Evolutionary conservation across 1,284 basidiomycete genomes (phyloP).

Genomic region (Apiotrichum laibachii): DNA sequence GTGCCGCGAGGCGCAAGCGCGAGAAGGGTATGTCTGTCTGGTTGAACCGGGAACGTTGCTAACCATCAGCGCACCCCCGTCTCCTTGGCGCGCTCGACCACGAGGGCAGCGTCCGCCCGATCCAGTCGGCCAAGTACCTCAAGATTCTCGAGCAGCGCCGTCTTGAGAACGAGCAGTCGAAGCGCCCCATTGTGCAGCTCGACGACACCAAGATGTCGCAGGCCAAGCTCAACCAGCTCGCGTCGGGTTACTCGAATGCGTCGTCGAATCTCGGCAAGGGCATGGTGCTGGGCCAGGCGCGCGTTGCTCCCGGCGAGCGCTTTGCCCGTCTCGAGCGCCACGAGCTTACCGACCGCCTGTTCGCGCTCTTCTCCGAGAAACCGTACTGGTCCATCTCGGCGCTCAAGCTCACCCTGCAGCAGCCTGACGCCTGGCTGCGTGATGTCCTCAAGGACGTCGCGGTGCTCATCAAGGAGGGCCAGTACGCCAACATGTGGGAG

Average conservation of each 20-base stretch:
- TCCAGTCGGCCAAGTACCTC: constrained; percentile 50
- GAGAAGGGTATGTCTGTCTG: constrained; percentile 33
- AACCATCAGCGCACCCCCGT: constrained; percentile 28
- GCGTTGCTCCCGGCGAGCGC: constrained; percentile 59
- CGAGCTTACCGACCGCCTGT: constrained; percentile 83
- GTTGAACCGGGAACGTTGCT: not conserved
- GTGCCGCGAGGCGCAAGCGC: constrained; percentile 29
- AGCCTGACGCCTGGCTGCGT: constrained; percentile 87
- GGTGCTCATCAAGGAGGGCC: constrained; percentile 71
- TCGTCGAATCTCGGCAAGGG: constrained; percentile 36
- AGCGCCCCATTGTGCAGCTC: constrained; percentile 52
- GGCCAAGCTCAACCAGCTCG: constrained; percentile 44
- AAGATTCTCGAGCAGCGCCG: constrained; percentile 51
- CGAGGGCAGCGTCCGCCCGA: constrained; percentile 43
- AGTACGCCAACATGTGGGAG: constrained; percentile 54
- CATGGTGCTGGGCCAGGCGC: constrained; percentile 29
- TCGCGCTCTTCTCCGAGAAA: constrained; percentile 71
- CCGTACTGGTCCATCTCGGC: constrained; percentile 80
- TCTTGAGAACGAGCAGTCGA: constrained; percentile 50
- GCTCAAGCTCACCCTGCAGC: constrained; percentile 76
- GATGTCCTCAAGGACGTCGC: constrained; percentile 82
- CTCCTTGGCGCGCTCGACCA: constrained; percentile 43
- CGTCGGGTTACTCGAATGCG: constrained; percentile 38
- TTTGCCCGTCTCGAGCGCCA: constrained; percentile 81
- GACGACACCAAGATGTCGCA: constrained; percentile 41